phyloP scores from a whole-genome alignment of 192 early-diverging fungal species.

The Entophlyctis luteolus region DNA sequence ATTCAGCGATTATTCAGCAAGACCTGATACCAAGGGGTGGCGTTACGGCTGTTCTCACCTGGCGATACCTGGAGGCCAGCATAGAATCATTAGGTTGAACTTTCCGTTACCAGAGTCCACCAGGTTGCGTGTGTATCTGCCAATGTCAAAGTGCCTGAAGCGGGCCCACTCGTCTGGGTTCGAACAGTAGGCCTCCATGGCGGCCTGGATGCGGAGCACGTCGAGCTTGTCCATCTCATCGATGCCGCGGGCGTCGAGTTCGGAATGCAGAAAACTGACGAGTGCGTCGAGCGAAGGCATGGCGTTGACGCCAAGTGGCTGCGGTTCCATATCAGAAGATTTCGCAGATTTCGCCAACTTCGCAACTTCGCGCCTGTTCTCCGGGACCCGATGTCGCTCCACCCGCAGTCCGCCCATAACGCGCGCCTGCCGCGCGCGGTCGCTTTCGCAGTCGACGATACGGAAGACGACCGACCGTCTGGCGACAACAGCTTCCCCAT shows the following conservation, averaged over 20 bases:
- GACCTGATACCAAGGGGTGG: no score
- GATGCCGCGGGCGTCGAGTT: conserved; percentile 56
- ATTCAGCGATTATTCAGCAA: no score
- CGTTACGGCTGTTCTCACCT: no score
- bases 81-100: conserved; percentile 88
- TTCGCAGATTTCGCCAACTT: no score
- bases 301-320: no score
- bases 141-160: conserved; percentile 70
- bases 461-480: neutral
- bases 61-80: conserved; percentile 73
- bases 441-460: neutral
- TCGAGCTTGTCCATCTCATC: conserved; percentile 44
- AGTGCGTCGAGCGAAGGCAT: conserved; percentile 49
- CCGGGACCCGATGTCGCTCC: no score
- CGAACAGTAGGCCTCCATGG: conserved; percentile 68
- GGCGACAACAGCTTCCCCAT: conserved; percentile 17
- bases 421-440: conserved; percentile 4
- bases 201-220: conserved; percentile 49
- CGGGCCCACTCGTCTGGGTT: conserved; percentile 70
- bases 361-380: no score
- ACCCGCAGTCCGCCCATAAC: conserved; percentile 11
- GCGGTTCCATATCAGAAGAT: no score
- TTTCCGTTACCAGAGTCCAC: conserved; percentile 88
- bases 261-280: conserved; percentile 43
- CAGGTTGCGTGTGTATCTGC: conserved; percentile 79